phyloP scores from a whole-genome alignment of 345 rosid species.

The Aquilaria sinensis region DNA sequence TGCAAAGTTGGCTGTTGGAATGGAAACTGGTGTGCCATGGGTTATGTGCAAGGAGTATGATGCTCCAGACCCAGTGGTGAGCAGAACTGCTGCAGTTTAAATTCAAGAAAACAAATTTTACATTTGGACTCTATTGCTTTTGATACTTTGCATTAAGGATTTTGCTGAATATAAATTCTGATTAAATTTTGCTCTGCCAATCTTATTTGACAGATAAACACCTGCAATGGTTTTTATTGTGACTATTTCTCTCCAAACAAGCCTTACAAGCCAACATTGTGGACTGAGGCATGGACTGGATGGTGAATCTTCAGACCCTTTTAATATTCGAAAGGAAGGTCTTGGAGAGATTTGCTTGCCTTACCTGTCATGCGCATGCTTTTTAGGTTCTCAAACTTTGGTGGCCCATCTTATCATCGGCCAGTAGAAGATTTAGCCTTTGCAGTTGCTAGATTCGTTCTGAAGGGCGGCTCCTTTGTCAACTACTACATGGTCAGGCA shows the following conservation, averaged over 20 bases:
- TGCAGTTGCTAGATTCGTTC: conserved; percentile 63
- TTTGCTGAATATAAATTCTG: background rate
- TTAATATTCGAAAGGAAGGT: background rate
- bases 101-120: background rate
- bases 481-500: conserved; percentile 66
- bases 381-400: conserved; percentile 60
- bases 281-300: conserved; percentile 80
- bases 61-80: conserved; percentile 72
- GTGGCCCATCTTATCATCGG: conserved; percentile 37
- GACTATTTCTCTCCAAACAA: conserved; percentile 60
- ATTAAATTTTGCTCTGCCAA: too few species aligned
- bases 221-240: conserved; percentile 69
- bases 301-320: conserved; percentile 27
- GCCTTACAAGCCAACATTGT: conserved; percentile 54
- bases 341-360: background rate
- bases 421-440: conserved; percentile 74
- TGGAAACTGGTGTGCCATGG: conserved; percentile 69
- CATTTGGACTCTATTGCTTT: background rate
- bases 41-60: conserved; percentile 71
- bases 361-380: background rate
- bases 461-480: conserved; percentile 55
- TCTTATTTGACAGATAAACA: conserved; percentile 40
- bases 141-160: background rate
- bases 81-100: background rate
- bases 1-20: conserved; percentile 54